Evolutionary conservation across 257 asterid species (phyloP), one percentile per base, ranked within the genome.

Genomic region (Mitragyna speciosa): DNA sequence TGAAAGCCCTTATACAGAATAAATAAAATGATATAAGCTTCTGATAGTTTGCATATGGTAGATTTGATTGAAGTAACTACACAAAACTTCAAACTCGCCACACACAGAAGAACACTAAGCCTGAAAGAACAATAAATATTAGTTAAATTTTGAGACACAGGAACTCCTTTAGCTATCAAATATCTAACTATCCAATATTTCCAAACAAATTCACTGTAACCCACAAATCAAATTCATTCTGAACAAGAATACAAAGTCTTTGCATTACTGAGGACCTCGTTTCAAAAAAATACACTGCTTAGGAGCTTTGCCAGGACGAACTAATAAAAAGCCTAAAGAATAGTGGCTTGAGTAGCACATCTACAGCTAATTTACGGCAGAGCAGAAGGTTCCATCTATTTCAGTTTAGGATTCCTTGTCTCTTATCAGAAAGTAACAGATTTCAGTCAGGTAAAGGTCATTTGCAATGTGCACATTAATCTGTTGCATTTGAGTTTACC

Each of bases 401-500:
- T 36, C 41, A 36, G 41, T 36, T 36, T 4, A 36, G 41, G 41
- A 4, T 36, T 36, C 41, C 41, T 36, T 36, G 41, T 36, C 41
- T 36, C 41, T 36, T 36, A 36, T 36, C 41, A 36, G 64, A 22
- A 78, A 70, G 59, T 54, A 15, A 43, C 56, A 39, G 3, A 78
- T 56, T n/a, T 16, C 66, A 20, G 52, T 69, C 56, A 52, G 33
- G 20, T 14, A 47, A 15, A 59, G 26, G 56, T 64, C 76, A 71
- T 45, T 52, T 3, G 43, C 16, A 59, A 10, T 72, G 30, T 56
- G 41, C 41, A 36, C 41, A 36, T 36, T 36, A 36, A 36, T 36
- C 41, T 36, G 41, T 36, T 36, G 41, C 33, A 75, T 22, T 49
- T 51, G 73, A 70, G 64, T 22, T 72, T 64, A 94, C 99, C 99